Evolutionary conservation across 331 rosid genomes (phyloP), one percentile per base, ranked within the genome.

Genomic region (Pyracantha coccinea): DNA sequence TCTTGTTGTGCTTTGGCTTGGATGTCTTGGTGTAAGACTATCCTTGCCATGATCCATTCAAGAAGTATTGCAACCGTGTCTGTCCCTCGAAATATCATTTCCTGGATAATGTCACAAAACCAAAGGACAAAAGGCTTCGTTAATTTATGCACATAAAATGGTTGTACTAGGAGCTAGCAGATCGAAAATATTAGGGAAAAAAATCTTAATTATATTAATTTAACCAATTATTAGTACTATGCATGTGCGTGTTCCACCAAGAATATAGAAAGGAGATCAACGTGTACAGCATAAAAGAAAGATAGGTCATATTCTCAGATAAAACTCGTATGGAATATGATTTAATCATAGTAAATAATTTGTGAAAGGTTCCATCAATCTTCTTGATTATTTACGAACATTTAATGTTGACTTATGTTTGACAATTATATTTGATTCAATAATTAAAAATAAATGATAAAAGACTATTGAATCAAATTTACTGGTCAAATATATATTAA

Each of bases 11-110:
- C 93, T 78, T 85, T 88, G 53, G 55, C 58, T 83, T 94, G 98
- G 47, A 91, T 68, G 68, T 87, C 97, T 78, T 75, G 95, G 85
- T 94, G 97, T 28, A 94, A 66, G 28, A 85, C 82, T 83, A 94
- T 88, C 67, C 97, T 88, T 0, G 97, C 96, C 93, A 94, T 82
- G 8, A 81, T 84, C 98, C 98, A 94, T 47, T 94, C 98, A 6
- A 94, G 59, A 29, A 94, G 93, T 59, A 93, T 76, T 0, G 97
- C 92, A 52, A 93, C 86, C 0, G 97, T 88, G 35, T 93, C 98
- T 20, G 96, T 93, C 74, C 98, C 98, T 71, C 98, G 83, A 70
- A 93, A 93, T 78, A 89, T 81, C 94, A 89, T 89, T 77, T 93
- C 98, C 98, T 93, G 71, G 6, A 58, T 25, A 50, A 59, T 20